Base-by-base conservation (phyloP, 2,329 filamentous ascomycete genomes). In the Ophiostoma quercus region DNA sequence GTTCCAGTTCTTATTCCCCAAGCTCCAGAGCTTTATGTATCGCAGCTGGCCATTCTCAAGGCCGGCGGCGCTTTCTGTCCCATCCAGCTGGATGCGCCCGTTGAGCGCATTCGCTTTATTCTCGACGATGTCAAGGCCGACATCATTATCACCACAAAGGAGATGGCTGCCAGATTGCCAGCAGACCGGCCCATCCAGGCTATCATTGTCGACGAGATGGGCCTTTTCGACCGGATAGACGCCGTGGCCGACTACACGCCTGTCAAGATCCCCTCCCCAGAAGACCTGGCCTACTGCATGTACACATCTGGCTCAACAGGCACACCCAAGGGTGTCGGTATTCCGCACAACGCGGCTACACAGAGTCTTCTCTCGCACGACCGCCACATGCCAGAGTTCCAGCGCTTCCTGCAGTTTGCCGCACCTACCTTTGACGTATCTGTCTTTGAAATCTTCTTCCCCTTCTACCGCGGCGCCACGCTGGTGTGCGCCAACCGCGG, bases 361-460 rank as follows among this genome's bases (percentile, higher is more conserved):
- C 94, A 97, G 77, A 92, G 91, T 70, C 79, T 97, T 8, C 83
- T 96, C 62, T 92, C 92, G 1, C 94, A 97, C 76, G 84, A 96
- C 75, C 83, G 81, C 66, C 88, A 94, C 74, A 89, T 97, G 57
- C 94, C 94, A 1, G 54, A 68, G 0, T 97, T 97, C 76, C 82
- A 82, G 19, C 86, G 92, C 65, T 97, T 97, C 77, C 84, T 97
- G 0, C 94, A 97, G 77, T 97, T 97, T 77, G 94, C 94, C 4
- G 90, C 92, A 2, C 92, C 94, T 0, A 97, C 93, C 0, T 97
- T 97, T 77, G 94, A 97, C 78, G 94, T 97, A 8, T 96, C 92
- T 0, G 90, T 97, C 6, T 97, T 97, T 77, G 94, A 97, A 77
- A 94, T 96, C 7, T 97, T 97, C 82, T 97, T 97, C 73, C 91